Conservation (phyloP, 495 filamentous ascomycete species). For the Amniculicola lignicola region DNA sequence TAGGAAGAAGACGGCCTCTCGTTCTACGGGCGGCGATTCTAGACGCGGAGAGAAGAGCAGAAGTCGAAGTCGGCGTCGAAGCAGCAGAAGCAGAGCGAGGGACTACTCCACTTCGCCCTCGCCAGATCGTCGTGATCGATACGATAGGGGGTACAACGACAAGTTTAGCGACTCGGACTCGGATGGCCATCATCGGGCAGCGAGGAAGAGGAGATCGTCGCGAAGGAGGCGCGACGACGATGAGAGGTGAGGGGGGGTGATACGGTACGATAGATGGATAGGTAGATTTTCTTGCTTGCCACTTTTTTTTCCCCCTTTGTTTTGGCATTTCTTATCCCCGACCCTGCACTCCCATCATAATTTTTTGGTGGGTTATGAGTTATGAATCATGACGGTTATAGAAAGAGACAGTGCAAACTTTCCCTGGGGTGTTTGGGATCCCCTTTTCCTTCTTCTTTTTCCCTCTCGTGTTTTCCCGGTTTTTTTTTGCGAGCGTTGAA, state of each 20-base stretch:
- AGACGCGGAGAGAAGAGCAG: neutral
- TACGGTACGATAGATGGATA: neutral
- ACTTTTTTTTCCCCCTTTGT: neutral
- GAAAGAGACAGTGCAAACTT: too few relatives aligned
- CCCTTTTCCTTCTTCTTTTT: too few relatives aligned
- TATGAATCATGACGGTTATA: too few relatives aligned
- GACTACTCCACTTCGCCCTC: slow-evolving; percentile 13
- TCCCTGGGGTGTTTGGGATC: too few relatives aligned
- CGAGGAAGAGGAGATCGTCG: neutral
- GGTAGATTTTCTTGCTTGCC: neutral
- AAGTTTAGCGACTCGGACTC: slow-evolving; percentile 24
- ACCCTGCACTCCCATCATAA: too few relatives aligned
- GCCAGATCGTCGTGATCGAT: slow-evolving; percentile 6
- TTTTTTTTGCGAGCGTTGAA: too few relatives aligned
- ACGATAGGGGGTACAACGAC: slow-evolving; percentile 4
- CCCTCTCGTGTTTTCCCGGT: too few relatives aligned
- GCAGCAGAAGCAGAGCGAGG: neutral
- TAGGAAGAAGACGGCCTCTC: slow-evolving; percentile 16
- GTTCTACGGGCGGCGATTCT: neutral
- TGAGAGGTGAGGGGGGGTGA: neutral
- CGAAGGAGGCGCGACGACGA: slow-evolving; percentile 4
- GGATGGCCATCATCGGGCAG: slow-evolving; percentile 7
- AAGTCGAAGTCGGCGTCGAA: slow-evolving; percentile 6
- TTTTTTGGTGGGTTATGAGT: too few relatives aligned
- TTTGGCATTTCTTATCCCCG: too few relatives aligned